Base-by-base conservation (phyloP, 768 basidiomycete species). In the Termitomyces sp. region DNA sequence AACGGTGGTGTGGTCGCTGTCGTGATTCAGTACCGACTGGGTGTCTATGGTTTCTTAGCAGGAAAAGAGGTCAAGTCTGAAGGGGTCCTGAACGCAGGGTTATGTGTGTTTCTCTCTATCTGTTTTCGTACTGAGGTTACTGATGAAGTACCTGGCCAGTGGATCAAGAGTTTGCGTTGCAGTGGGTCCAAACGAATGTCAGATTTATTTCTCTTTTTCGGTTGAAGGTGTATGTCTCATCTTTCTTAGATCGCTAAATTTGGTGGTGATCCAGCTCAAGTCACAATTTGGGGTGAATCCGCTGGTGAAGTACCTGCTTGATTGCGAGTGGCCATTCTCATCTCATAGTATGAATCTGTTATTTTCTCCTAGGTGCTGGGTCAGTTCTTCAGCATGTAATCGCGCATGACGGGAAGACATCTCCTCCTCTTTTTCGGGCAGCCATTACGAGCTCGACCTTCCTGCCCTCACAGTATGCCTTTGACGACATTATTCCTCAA, bases 341-440 rank as follows among this genome's bases (percentile, higher is more conserved):
- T 16, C 34, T 15, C 41, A 34, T 11, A 27, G 22, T 27, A 27
- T 16, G n/a, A 22, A 12, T 3, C 8, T 48, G 8, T 27, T 27
- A 6, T 4, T 47, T 49, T 30, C 11, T 12, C 41, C 22, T 16
- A 76, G 77, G 78, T 57, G 81, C 76, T 42, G 80, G 80, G 4
- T 81, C 81, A 2, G 80, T 82, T 8, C 33, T 82, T 8, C 80
- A 82, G 54, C 81, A 82, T 36, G 48, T 81, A 1, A 65, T 82
- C 33, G 81, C 81, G 8, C 69, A 81, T 39, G 71, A 70, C 16
- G 81, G 81, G 20, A 69, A 73, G 37, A 82, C 79, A 0, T 60
- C 69, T 11, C 80, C 80, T 1, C 72, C 74, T 4, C 68, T 82
- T 0, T 82, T 82, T 64, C 66, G 70, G 49, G 70, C 61, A 16